Evolutionary conservation across 768 basidiomycete genomes (phyloP), one percentile per base, ranked within the genome.

Genomic region (Lactarius quietus): DNA sequence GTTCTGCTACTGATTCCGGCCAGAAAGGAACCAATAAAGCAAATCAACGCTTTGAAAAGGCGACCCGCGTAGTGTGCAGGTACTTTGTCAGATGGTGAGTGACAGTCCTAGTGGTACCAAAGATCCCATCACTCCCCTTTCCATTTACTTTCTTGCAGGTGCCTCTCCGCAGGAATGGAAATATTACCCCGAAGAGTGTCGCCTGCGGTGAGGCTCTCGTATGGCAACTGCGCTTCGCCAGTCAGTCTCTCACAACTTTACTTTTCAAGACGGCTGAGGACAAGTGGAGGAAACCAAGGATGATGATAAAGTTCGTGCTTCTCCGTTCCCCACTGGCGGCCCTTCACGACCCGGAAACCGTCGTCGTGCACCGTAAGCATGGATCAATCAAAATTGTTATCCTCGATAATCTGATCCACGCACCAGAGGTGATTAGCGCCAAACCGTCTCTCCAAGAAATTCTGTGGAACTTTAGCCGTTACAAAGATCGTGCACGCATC

Each of bases 391-490:
- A 10, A 14, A 17, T 29, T 0, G 6, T 33, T 43, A 3, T 3
- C 39, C 28, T 3, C 41, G 20, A 28, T 26, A 33, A 48, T 39
- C 64, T 65, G 5, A 65, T 28, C 14, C 20, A 4, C 17, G 29
- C 45, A 2, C 1, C 28, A 67, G 66, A 64, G 41, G 15, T 36
- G 28, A 58, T 67, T 28, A 17, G 62, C 33, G 6, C 26, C 41
- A 60, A 17, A 6, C 31, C 66, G 6, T 33, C 12, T 6, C 26
- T 39, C 15, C 18, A 43, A 17, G 66, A 67, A 52, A 52, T 67
- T 26, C 15, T 65, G 15, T 67, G 66, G 66, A 67, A 65, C n/a
- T 65, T 67, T 36, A 36, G 36, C 48, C 59, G 59, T 12, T 57
- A 23, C n/a, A 35, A 20, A n/a, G 64, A 35, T 29, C 15, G 18